Evolutionary conservation across 2,329 filamentous ascomycete genomes (phyloP), one percentile per base, ranked within the genome.

Genomic region (Pseudogymnoascus sp.): DNA sequence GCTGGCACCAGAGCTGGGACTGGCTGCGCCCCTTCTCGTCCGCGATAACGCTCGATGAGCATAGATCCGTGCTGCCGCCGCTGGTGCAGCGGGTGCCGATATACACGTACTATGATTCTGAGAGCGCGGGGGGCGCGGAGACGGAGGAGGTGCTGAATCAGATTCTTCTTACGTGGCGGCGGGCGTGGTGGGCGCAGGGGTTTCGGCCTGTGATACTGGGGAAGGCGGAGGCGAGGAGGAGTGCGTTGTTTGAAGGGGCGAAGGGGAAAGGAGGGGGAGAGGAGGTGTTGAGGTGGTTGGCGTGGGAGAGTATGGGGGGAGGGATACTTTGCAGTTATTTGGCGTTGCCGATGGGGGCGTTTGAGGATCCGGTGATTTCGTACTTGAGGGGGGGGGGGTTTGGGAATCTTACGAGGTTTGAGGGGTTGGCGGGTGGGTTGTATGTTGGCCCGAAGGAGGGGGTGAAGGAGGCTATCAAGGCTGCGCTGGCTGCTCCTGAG

Each of bases 161-260:
- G 65, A 78, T 98, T 65, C 81, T 98, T 60, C 79, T 96, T 64
- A 89, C 90, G 62, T 98, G 95, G 95, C 85, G 93, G 66, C 85
- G 92, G 54, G 93, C 93, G 2, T 98, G 93, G 92, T 98, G 92
- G 90, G 92, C 93, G 0, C 87, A 96, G 71, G 95, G 93, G 10
- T 97, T 98, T 77, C 86, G 83, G 67, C 93, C 95, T 0, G 81
- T 95, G 6, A 89, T 98, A 43, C 77, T 98, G 64, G 88, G 90
- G 61, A 83, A 86, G 14, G 85, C 84, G 1, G 93, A 98, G 73
- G 92, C 93, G 16, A 89, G 88, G 80, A 87, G 86, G 72, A 95
- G 96, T 72, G 90, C 90, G 0, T 77, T 90, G 19, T 96, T 93
- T 73, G 81, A 86, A 68, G 39, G 39, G 39, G 37, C 14, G 37